phyloP scores from a whole-genome alignment of 176 grass and related monocot genomes.

The Puya raimondii region DNA sequence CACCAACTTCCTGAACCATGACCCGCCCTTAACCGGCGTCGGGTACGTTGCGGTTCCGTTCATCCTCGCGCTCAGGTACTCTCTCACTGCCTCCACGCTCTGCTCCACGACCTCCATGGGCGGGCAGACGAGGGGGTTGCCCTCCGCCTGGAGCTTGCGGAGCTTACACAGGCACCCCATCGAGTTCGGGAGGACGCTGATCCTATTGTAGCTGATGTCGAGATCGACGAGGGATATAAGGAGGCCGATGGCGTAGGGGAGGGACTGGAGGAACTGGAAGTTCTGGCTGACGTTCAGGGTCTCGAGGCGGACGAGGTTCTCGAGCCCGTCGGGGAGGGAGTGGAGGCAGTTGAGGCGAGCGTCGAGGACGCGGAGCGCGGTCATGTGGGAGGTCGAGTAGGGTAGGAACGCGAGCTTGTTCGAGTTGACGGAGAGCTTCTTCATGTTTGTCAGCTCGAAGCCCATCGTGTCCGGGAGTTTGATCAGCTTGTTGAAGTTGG shows the following conservation, averaged over 20 bases:
- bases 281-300: slow-evolving; percentile 92
- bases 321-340: slow-evolving; percentile 52
- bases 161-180: slow-evolving; percentile 87
- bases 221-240: slow-evolving; percentile 70
- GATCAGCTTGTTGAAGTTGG: slow-evolving; percentile 88
- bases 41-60: slow-evolving; percentile 23
- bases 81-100: slow-evolving; percentile 62
- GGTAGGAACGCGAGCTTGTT: slow-evolving; percentile 76
- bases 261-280: slow-evolving; percentile 61
- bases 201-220: slow-evolving; percentile 88
- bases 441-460: slow-evolving; percentile 73
- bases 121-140: slow-evolving; percentile 69
- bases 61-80: slow-evolving; percentile 59
- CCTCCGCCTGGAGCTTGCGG: slow-evolving; percentile 44
- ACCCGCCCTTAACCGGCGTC: slow-evolving; percentile 26
- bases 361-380: slow-evolving; percentile 46
- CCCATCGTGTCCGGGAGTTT: slow-evolving; percentile 85
- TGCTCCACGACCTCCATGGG: slow-evolving; percentile 70
- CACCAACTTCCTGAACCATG: slow-evolving; percentile 53
- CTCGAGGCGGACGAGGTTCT: slow-evolving; percentile 63
- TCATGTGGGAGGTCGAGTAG: slow-evolving; percentile 79
- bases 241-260: slow-evolving; percentile 72
- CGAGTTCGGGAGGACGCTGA: slow-evolving; percentile 59
- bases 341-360: slow-evolving; percentile 88
- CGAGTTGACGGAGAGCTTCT: slow-evolving; percentile 67